phyloP scores from a whole-genome alignment of 78 protist species.

The Fonticula alba region DNA sequence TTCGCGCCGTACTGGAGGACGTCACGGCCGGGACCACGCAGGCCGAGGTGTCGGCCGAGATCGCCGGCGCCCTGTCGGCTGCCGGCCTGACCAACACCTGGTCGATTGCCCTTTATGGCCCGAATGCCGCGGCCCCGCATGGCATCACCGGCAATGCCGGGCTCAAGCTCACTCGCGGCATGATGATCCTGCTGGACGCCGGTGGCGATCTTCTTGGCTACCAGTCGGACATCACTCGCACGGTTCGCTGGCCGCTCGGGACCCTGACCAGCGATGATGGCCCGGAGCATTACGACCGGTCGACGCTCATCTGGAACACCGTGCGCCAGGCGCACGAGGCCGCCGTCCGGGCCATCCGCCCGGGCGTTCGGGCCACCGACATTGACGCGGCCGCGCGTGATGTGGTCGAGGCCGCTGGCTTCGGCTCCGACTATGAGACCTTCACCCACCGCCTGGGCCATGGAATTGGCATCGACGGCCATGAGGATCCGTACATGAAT shows the following conservation, averaged over 20 bases:
- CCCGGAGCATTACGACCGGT: neutral
- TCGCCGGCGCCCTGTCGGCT: neutral
- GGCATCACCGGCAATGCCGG: neutral
- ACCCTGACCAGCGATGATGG: neutral
- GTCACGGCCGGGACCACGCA: neutral
- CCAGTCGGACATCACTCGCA: neutral
- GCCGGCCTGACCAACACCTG: neutral
- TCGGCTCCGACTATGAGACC: neutral
- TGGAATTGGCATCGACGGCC: neutral
- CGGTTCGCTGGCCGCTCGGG: neutral
- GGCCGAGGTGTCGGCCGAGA: neutral
- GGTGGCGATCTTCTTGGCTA: neutral
- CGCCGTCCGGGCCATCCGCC: neutral
- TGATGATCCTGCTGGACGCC: neutral
- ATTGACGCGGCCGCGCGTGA: neutral
- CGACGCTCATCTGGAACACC: neutral
- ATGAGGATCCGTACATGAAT: neutral
- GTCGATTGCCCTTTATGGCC: neutral
- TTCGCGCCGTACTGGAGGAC: neutral
- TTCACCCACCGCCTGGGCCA: constrained; percentile 2
- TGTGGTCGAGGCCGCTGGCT: neutral
- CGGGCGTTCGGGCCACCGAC: neutral
- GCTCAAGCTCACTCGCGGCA: neutral
- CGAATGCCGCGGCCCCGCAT: neutral
- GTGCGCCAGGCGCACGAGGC: neutral